These are phyloP conservation scores for Cicer bijugum DNA, from an alignment of 306 rosid genomes.

Conservation along the genomic window DNA sequence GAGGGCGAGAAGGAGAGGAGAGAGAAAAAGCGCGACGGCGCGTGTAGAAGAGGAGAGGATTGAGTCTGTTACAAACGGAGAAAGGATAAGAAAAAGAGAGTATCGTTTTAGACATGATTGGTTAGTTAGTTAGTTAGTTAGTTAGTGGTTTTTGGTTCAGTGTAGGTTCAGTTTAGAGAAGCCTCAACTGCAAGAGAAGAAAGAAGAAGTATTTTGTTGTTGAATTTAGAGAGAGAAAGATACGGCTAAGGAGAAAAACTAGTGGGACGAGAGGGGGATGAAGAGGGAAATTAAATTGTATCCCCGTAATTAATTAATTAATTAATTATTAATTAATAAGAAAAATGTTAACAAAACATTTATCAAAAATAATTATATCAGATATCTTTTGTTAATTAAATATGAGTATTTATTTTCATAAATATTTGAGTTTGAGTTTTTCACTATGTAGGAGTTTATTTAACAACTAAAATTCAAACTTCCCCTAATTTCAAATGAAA, in stretches of 20 bases:
- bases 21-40: constrained; percentile 42
- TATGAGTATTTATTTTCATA: too few species aligned
- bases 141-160: constrained; percentile 12
- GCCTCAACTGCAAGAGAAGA: not conserved
- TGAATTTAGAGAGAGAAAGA: not conserved
- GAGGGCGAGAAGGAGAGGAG: constrained; percentile 29
- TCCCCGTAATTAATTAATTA: too few species aligned
- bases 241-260: not conserved
- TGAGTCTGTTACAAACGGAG: constrained; percentile 45
- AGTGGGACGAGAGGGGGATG: not conserved
- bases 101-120: constrained; percentile 26
- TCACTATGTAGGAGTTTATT: too few species aligned
- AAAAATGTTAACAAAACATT: too few species aligned
- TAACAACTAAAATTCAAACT: too few species aligned
- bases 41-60: constrained; percentile 45
- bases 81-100: constrained; percentile 45
- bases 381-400: too few species aligned
- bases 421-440: too few species aligned
- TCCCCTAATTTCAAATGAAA: too few species aligned
- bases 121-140: not conserved
- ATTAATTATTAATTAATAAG: too few species aligned
- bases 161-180: constrained; percentile 2
- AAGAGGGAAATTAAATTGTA: not conserved
- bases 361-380: too few species aligned
- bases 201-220: not conserved